phyloP scores from a whole-genome alignment of 2,329 filamentous ascomycete genomes.

The Fusarium tuaranense region DNA sequence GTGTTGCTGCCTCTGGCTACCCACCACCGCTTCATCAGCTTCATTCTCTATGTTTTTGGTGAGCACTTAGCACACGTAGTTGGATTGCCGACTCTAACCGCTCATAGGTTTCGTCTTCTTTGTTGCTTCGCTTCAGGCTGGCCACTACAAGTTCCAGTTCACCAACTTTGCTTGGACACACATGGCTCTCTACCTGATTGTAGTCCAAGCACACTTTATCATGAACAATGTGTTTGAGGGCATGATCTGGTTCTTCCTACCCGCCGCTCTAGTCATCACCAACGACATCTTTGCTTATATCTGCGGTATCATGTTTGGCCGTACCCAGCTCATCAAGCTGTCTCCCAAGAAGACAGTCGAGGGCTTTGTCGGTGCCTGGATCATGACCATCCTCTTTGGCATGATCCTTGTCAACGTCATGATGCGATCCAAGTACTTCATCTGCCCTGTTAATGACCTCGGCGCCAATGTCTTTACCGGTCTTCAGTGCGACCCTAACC shows the following conservation, averaged over 20 bases:
- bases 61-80: conserved; percentile 48
- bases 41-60: conserved; percentile 98
- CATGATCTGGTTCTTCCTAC: conserved; percentile 99
- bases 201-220: conserved; percentile 97
- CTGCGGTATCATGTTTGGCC: conserved; percentile 95
- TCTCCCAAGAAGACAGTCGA: conserved; percentile 99
- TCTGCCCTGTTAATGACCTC: conserved; percentile 96
- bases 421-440: conserved; percentile 95
- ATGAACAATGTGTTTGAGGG: conserved; percentile 99
- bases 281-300: conserved; percentile 99
- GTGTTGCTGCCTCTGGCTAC: conserved; percentile 93
- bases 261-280: conserved; percentile 93
- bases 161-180: conserved; percentile 99
- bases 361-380: conserved; percentile 95
- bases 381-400: conserved; percentile 92
- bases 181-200: conserved; percentile 98
- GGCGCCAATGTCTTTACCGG: conserved; percentile 94
- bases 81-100: conserved; percentile 27
- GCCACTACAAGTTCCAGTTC: conserved; percentile 98
- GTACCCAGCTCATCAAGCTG: conserved; percentile 96
- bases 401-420: conserved; percentile 85
- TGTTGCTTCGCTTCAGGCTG: conserved; percentile 92
- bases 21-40: conserved; percentile 98
- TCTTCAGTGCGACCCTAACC: conserved; percentile 89
- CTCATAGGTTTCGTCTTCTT: conserved; percentile 93